Percentiles rank a stretch among this genome's conserved stretches.
These are phyloP conservation scores for Bromus sterilis DNA, from an alignment of 176 grass and related monocot species.

Conservation along the genomic window DNA sequence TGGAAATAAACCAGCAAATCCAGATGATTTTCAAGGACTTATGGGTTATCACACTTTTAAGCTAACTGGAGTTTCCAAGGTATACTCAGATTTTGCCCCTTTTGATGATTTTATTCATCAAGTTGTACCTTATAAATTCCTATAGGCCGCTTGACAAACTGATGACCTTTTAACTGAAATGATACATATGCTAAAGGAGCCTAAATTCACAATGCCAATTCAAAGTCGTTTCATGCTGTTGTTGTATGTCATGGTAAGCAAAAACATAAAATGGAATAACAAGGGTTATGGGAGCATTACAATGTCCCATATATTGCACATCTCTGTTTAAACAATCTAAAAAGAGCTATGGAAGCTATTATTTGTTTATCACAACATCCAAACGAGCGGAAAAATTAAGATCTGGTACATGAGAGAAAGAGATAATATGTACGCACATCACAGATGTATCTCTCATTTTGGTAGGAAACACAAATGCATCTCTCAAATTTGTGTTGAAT, in stretches of 20 bases:
- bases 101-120: neutral
- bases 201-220: neutral
- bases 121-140: neutral
- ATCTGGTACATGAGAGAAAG: too few species aligned
- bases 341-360: neutral
- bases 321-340: too few species aligned
- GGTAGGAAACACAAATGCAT: too few species aligned
- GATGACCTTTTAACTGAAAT: neutral
- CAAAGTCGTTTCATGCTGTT: neutral
- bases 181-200: neutral
- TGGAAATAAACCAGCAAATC: conserved; percentile 46
- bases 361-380: neutral
- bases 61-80: conserved; percentile 37
- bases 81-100: neutral
- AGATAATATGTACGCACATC: too few species aligned
- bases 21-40: conserved; percentile 66
- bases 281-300: neutral
- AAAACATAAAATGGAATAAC: neutral
- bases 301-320: neutral
- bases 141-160: neutral
- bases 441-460: too few species aligned
- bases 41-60: conserved; percentile 73
- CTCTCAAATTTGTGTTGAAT: too few species aligned
- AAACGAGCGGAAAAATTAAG: too few species aligned
- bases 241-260: neutral